Conservation (phyloP, 2,329 filamentous ascomycete genomes). For the Akanthomyces uredinophilus region DNA sequence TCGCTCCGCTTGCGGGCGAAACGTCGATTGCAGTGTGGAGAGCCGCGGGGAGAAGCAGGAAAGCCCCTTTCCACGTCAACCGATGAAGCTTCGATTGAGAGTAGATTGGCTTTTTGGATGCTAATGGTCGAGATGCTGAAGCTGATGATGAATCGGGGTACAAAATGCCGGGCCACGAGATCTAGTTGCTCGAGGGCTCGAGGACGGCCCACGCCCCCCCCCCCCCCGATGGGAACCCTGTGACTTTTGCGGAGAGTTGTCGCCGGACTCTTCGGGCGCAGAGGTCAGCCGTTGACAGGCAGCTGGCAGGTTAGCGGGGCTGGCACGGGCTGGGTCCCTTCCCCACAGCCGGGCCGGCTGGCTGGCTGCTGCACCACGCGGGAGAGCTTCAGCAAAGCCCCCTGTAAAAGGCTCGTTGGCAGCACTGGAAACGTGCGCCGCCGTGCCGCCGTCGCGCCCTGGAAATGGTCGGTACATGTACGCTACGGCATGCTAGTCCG, state of each 20-base stretch:
- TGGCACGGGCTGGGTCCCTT: not conserved
- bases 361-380: too few relatives aligned
- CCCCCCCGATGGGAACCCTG: not conserved
- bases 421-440: not conserved
- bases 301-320: not conserved
- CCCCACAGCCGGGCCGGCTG: not conserved
- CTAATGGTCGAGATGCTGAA: too few relatives aligned
- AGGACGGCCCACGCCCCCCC: too few relatives aligned
- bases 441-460: not conserved
- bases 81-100: not conserved
- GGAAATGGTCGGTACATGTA: not conserved
- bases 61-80: not conserved
- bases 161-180: too few relatives aligned
- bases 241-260: not conserved
- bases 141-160: too few relatives aligned
- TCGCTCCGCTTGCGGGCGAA: not conserved
- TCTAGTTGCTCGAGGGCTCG: too few relatives aligned
- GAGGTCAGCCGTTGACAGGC: not conserved
- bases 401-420: not conserved
- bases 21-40: too few relatives aligned
- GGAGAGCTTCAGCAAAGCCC: not conserved
- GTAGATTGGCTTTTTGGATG: too few relatives aligned
- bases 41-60: not conserved
- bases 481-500: too few relatives aligned
- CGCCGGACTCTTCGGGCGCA: not conserved